A percentile compares a stretch with the other conserved stretches of the same genome.
phyloP scores from a whole-genome alignment of 129 eudicot genomes.

The Gnaphalium uliginosum region DNA sequence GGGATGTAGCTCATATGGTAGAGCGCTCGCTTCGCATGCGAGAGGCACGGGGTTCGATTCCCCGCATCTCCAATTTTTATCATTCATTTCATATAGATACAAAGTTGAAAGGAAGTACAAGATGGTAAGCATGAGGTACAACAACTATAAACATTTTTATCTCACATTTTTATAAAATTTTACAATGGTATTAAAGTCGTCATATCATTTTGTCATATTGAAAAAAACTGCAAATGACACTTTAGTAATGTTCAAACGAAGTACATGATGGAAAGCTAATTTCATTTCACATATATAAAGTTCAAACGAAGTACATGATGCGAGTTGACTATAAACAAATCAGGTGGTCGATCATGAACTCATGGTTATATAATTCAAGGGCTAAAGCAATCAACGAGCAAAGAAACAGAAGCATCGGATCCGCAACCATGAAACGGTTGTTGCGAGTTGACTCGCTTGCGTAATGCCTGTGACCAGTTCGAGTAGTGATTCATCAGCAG shows the following conservation, averaged over 20 bases:
- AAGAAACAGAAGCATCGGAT: constrained; percentile 39
- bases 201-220: too few relatives aligned
- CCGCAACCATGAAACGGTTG: neutral
- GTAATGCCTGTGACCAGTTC: constrained; percentile 19
- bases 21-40: constrained; percentile 99
- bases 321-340: constrained; percentile 15
- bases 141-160: too few relatives aligned
- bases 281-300: too few relatives aligned
- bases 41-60: constrained; percentile 99
- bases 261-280: too few relatives aligned
- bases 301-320: neutral
- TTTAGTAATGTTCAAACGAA: too few relatives aligned
- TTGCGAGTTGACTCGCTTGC: constrained; percentile 21
- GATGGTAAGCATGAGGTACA: too few relatives aligned
- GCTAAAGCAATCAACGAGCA: constrained; percentile 37
- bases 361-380: constrained; percentile 23
- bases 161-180: too few relatives aligned
- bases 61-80: constrained; percentile 76
- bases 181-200: too few relatives aligned
- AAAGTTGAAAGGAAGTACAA: too few relatives aligned
- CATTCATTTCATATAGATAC: too few relatives aligned
- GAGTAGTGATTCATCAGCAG: neutral
- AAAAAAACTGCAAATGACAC: neutral
- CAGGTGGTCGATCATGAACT: neutral
- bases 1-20: constrained; percentile 99